A percentile compares a stretch with the other conserved stretches of the same genome.
Conservation (phyloP, 2,329 filamentous ascomycete genomes). For the Hypoxylon sp. region DNA sequence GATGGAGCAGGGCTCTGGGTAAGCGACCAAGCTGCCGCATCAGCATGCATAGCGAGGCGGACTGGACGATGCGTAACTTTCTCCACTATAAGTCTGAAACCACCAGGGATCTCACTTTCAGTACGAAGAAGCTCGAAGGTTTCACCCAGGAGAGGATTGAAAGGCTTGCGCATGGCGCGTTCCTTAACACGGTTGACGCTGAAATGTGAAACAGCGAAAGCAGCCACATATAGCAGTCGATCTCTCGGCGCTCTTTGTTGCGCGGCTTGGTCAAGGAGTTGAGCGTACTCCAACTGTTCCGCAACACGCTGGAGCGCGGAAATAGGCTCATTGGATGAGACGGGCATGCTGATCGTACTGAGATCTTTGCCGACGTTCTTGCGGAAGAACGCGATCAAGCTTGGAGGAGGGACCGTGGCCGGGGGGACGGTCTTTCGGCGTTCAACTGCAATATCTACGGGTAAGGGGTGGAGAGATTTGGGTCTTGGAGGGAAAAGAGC, state of each 20-base stretch:
- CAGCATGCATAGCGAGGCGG: constrained; percentile 91
- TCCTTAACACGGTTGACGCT: constrained; percentile 87
- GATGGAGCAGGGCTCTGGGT: constrained; percentile 88
- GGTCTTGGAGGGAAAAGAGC: constrained; percentile 81
- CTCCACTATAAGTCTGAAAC: constrained; percentile 92
- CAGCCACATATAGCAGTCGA: constrained; percentile 84
- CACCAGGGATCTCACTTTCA: constrained; percentile 76
- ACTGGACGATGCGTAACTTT: constrained; percentile 96
- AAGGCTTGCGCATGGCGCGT: constrained; percentile 92
- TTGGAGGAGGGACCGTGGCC: constrained; percentile 84
- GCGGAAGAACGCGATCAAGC: constrained; percentile 90
- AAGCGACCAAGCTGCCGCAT: constrained; percentile 86
- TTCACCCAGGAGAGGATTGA: constrained; percentile 96
- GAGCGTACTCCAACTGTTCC: constrained; percentile 91
- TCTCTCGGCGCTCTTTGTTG: constrained; percentile 71
- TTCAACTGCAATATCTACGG: constrained; percentile 72
- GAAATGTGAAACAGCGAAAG: constrained; percentile 90
- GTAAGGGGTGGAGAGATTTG: constrained; percentile 81
- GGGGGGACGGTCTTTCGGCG: constrained; percentile 79
- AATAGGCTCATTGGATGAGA: constrained; percentile 92
- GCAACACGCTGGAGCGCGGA: constrained; percentile 89
- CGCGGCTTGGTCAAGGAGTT: constrained; percentile 82
- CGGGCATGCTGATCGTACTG: constrained; percentile 96
- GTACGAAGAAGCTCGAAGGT: constrained; percentile 93
- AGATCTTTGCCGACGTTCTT: constrained; percentile 99